Evolutionary conservation across 768 basidiomycete genomes (phyloP).

Genomic region (Boletellus ananiceps): DNA sequence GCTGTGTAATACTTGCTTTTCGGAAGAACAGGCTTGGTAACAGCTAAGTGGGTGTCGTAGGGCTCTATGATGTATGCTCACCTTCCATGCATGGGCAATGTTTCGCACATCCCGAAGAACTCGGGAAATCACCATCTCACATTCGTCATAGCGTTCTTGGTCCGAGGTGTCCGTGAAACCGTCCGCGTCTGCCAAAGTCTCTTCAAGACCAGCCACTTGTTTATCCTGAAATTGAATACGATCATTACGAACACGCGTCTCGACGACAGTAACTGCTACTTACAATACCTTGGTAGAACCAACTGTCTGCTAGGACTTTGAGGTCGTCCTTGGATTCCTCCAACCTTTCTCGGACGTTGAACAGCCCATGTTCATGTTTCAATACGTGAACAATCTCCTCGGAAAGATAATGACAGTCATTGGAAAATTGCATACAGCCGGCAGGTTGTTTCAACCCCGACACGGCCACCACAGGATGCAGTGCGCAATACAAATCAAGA

Average conservation of each 20-base stretch:
- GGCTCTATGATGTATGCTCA: slow-evolving; percentile 29
- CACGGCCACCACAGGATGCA: slow-evolving; percentile 64
- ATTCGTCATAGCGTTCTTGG: slow-evolving; percentile 72
- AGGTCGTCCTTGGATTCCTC: slow-evolving; percentile 49
- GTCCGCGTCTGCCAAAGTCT: slow-evolving; percentile 48
- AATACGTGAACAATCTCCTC: slow-evolving; percentile 37
- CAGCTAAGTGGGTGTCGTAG: not conserved
- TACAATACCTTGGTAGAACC: slow-evolving; percentile 70
- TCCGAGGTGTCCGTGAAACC: slow-evolving; percentile 68
- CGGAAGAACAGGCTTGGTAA: slow-evolving; percentile 56
- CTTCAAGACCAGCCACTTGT: slow-evolving; percentile 26
- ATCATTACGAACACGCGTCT: not conserved
- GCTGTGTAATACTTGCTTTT: slow-evolving; percentile 68
- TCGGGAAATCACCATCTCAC: slow-evolving; percentile 62
- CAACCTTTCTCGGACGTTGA: slow-evolving; percentile 42
- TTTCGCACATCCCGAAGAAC: slow-evolving; percentile 60
- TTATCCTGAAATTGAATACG: slow-evolving; percentile 16
- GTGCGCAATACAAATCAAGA: slow-evolving; percentile 74
- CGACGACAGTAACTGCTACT: slow-evolving; percentile 24
- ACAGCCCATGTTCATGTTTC: slow-evolving; percentile 26
- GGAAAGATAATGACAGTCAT: slow-evolving; percentile 71
- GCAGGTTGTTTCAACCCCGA: slow-evolving; percentile 47
- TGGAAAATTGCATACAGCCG: slow-evolving; percentile 69
- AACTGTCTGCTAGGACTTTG: slow-evolving; percentile 56
- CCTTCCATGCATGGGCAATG: slow-evolving; percentile 69